A percentile compares a stretch with the other conserved stretches of the same genome.
Conservation (phyloP, 345 rosid genomes). For the thale cress (Arabidopsis thaliana) region DNA sequence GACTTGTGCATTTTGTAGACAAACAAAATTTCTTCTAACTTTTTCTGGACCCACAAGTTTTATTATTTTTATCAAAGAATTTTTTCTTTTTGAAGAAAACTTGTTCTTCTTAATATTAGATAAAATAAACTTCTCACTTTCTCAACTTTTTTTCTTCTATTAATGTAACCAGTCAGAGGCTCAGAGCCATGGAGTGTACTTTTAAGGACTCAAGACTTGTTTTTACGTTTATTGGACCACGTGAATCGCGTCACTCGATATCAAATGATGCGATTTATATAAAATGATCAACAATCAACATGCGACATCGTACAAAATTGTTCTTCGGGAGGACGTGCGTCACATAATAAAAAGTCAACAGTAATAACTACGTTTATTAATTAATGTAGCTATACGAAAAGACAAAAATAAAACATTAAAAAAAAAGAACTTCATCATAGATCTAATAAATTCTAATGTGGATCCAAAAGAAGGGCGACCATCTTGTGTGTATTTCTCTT, state of each 20-base stretch:
- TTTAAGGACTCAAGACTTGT: neutral
- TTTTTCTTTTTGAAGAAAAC: no score
- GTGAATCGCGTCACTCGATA: neutral
- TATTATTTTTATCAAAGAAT: no score
- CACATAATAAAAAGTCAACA: conserved; percentile 25
- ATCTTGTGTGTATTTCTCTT: neutral
- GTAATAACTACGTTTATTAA: neutral
- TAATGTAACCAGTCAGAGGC: no score
- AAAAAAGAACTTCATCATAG: neutral
- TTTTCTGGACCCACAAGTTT: no score
- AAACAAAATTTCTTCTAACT: no score
- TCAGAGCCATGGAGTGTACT: no score
- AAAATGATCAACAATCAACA: neutral
- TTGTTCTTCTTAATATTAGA: no score
- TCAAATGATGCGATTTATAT: no score
- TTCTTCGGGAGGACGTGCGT: conserved; percentile 15
- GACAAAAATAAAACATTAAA: neutral
- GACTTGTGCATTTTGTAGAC: no score
- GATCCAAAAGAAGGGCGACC: conserved; percentile 28
- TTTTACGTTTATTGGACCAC: neutral
- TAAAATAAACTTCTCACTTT: no score
- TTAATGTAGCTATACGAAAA: neutral
- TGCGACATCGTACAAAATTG: conserved; percentile 11
- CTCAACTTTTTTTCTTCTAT: no score
- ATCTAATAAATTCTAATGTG: conserved; percentile 10